These are phyloP conservation scores for Knufia petricola DNA, from an alignment of 2,329 filamentous ascomycete genomes.

Conservation along the genomic window DNA sequence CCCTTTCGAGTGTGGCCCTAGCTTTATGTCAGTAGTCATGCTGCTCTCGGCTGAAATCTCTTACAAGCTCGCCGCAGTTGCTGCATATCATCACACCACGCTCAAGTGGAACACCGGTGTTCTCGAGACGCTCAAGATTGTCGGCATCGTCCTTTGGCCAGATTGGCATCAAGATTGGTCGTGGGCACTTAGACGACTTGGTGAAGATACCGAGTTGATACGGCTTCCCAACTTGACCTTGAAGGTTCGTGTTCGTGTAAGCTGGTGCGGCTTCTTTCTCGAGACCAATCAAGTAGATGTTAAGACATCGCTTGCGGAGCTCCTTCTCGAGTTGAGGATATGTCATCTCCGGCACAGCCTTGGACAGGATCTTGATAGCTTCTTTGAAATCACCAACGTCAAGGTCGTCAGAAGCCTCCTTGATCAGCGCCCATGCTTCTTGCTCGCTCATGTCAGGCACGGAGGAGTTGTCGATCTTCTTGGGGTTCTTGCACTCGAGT, in stretches of 20 bases:
- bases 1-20: conserved; percentile 38
- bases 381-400: conserved; percentile 45
- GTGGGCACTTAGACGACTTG: conserved; percentile 37
- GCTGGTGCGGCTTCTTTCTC: conserved; percentile 34
- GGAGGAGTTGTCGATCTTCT: conserved; percentile 34
- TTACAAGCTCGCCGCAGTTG: conserved; percentile 31
- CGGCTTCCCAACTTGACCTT: conserved; percentile 43
- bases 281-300: conserved; percentile 44
- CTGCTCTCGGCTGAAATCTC: background rate
- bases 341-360: conserved; percentile 36
- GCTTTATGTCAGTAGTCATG: conserved; percentile 27
- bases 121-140: conserved; percentile 42
- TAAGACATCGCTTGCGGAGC: conserved; percentile 39
- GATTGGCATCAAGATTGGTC: conserved; percentile 35
- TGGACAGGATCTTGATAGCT: conserved; percentile 43
- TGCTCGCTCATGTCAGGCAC: conserved; percentile 39
- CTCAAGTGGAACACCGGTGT: conserved; percentile 44
- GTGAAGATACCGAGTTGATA: conserved; percentile 42
- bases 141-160: conserved; percentile 43
- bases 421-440: conserved; percentile 43
- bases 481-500: conserved; percentile 36
- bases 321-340: conserved; percentile 42
- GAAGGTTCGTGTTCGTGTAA: conserved; percentile 43
- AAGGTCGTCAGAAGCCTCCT: conserved; percentile 38
- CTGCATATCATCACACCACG: conserved; percentile 41